These are phyloP conservation scores for Begonia peltatifolia DNA, from an alignment of 306 rosid genomes.

Conservation along the genomic window DNA sequence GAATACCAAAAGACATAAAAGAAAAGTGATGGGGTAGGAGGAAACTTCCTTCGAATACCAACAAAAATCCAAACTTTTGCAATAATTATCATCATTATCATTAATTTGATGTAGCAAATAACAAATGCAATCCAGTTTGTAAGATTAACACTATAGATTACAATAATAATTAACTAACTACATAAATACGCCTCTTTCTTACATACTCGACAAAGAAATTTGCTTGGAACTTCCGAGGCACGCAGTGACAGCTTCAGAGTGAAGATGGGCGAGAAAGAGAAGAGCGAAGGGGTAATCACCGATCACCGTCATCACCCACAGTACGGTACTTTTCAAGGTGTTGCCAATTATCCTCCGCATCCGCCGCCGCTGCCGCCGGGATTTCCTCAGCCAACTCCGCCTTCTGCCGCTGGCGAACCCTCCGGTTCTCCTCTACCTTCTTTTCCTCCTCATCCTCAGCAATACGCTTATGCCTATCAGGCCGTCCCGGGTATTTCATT, in stretches of 20 bases:
- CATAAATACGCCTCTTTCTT: too few relatives aligned
- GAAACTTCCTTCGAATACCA: too few relatives aligned
- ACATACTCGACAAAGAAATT: too few relatives aligned
- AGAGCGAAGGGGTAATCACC: neutral
- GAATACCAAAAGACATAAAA: too few relatives aligned
- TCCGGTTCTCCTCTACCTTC: slow-evolving; percentile 5
- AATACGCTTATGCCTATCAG: slow-evolving; percentile 49
- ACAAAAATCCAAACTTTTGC: too few relatives aligned
- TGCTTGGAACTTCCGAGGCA: too few relatives aligned
- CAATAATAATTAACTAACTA: too few relatives aligned
- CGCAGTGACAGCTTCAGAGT: neutral
- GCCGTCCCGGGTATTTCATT: slow-evolving; percentile 43
- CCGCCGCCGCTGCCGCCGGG: slow-evolving; percentile 14
- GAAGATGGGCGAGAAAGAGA: slow-evolving; percentile 45
- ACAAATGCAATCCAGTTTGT: too few relatives aligned
- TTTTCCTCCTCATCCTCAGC: slow-evolving; percentile 6
- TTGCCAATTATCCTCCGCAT: slow-evolving; percentile 51
- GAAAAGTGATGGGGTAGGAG: too few relatives aligned
- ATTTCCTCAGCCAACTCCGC: slow-evolving; percentile 39
- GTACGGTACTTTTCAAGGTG: slow-evolving; percentile 96
- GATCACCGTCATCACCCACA: slow-evolving; percentile 23
- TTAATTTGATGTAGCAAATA: too few relatives aligned
- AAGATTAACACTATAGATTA: too few relatives aligned
- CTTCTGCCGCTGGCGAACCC: neutral
- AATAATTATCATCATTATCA: too few relatives aligned